A percentile compares a stretch with the other conserved stretches of the same genome.
Conservation (phyloP, 805 yeast species). For the Spathaspora sp. region DNA sequence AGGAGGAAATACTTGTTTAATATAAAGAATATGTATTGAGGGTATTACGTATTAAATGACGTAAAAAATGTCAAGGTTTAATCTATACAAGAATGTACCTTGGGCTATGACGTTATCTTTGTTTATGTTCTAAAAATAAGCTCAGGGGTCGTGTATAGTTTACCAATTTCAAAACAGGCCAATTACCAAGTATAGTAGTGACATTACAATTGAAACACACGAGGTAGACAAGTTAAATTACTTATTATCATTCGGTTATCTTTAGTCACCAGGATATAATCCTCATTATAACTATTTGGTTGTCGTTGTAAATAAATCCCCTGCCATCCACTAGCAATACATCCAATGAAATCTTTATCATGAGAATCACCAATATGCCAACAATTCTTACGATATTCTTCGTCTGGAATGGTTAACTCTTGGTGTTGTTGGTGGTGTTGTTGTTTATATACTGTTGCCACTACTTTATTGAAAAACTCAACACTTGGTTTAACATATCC, state of each 20-base stretch:
- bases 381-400: constrained; percentile 9
- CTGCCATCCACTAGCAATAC: constrained; percentile 57
- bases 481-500: constrained; percentile 52
- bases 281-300: not conserved
- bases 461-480: constrained; percentile 38
- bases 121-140: not conserved
- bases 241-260: constrained; percentile 29
- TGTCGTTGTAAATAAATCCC: constrained; percentile 53
- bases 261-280: constrained; percentile 9
- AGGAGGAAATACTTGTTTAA: not conserved
- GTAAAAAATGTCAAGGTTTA: too few relatives aligned
- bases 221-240: constrained; percentile 15
- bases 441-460: constrained; percentile 3
- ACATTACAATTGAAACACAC: constrained; percentile 11
- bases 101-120: not conserved
- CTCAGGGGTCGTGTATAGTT: not conserved
- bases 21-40: too few relatives aligned
- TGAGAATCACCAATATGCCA: constrained; percentile 74
- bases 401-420: constrained; percentile 2
- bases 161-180: not conserved
- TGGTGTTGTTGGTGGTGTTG: constrained; percentile 8
- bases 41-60: too few relatives aligned
- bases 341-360: constrained; percentile 51
- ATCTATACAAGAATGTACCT: too few relatives aligned
- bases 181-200: too few relatives aligned